These are phyloP conservation scores for Dictyostelium firmibasis DNA, from an alignment of 78 protist genomes.

Conservation along the genomic window DNA sequence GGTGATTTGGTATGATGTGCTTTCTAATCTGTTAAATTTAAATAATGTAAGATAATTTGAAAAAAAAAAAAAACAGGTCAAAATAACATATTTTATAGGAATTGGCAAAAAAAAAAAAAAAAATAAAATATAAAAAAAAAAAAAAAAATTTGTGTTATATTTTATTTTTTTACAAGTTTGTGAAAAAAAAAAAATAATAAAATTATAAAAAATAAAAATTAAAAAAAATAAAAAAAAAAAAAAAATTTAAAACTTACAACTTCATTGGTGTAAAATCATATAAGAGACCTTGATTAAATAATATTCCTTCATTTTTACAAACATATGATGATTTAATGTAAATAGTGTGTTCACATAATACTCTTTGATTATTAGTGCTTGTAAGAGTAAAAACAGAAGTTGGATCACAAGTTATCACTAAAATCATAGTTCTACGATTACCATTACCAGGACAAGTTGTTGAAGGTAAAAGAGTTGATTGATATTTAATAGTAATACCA, in stretches of 20 bases:
- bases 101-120: no score
- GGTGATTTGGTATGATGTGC: neutral
- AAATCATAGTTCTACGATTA: neutral
- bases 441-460: neutral
- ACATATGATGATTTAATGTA: neutral
- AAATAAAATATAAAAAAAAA: no score
- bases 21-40: neutral
- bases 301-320: neutral
- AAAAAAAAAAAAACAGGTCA: neutral
- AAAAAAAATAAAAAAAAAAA: no score
- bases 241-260: no score
- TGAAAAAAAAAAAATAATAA: no score
- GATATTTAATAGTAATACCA: neutral
- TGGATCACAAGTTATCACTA: neutral
- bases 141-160: no score
- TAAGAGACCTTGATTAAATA: neutral
- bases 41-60: neutral
- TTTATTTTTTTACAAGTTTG: no score
- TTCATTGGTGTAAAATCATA: neutral
- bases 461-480: neutral
- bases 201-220: no score
- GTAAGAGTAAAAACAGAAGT: neutral
- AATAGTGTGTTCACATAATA: neutral
- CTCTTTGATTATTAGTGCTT: neutral
- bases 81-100: no score